These are phyloP conservation scores for Eutrema heterophyllum DNA, from an alignment of 345 rosid species.

Conservation along the genomic window DNA sequence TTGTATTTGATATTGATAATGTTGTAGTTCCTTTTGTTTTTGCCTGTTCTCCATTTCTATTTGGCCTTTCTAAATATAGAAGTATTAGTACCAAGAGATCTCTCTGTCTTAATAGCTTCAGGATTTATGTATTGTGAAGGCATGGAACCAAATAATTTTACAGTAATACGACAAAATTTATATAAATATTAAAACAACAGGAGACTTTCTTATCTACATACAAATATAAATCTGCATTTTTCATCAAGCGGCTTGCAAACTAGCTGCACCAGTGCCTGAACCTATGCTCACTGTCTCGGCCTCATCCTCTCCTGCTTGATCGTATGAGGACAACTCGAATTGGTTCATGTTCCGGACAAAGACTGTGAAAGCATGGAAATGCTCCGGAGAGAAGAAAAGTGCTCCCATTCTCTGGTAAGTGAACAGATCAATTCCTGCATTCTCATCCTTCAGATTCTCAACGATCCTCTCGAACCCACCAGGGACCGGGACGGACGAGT, in stretches of 20 bases:
- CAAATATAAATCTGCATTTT: background rate
- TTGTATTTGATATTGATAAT: background rate
- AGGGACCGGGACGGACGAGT: constrained; percentile 37
- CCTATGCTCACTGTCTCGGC: constrained; percentile 7
- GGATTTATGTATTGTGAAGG: background rate
- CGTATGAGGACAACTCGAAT: constrained; percentile 46
- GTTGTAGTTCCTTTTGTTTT: background rate
- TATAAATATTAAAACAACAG: background rate
- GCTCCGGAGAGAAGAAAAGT: constrained; percentile 88
- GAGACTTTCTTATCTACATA: constrained; percentile 16
- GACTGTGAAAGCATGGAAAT: constrained; percentile 68
- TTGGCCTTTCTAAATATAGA: background rate
- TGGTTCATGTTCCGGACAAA: constrained; percentile 61
- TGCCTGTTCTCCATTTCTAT: background rate
- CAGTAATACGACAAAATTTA: background rate
- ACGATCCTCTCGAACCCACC: constrained; percentile 62
- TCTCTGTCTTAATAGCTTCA: background rate
- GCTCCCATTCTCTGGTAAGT: constrained; percentile 98
- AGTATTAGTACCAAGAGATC: background rate
- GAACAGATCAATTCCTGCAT: constrained; percentile 42
- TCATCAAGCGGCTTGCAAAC: constrained; percentile 27
- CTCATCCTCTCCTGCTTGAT: constrained; percentile 41
- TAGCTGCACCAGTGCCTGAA: constrained; percentile 25
- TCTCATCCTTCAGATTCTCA: constrained; percentile 47
- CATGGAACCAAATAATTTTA: background rate